Percentiles rank a stretch among this genome's conserved stretches.
Conservation (phyloP, 2,329 filamentous ascomycete genomes). For the Fusarium sp. region DNA sequence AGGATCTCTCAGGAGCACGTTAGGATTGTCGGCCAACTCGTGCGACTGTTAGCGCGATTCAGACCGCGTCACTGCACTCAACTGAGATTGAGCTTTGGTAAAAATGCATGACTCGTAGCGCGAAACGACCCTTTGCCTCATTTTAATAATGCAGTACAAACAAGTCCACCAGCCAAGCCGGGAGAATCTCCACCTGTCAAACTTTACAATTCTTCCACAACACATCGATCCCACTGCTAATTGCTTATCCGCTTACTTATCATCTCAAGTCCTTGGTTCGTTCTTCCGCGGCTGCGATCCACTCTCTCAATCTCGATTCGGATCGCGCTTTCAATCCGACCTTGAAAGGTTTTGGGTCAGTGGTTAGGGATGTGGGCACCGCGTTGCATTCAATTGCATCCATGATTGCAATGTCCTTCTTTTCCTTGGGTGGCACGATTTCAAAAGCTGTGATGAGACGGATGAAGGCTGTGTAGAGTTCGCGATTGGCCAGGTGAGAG, state of each 20-base stretch:
- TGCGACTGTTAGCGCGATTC: neutral
- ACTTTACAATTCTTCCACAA: constrained; percentile 18
- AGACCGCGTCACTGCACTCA: constrained; percentile 5
- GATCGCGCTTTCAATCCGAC: constrained; percentile 56
- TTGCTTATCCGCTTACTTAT: constrained; percentile 1
- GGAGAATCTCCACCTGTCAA: constrained; percentile 20
- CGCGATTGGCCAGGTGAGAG: constrained; percentile 70
- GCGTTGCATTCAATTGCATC: constrained; percentile 67
- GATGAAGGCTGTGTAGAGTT: constrained; percentile 70
- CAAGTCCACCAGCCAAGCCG: neutral
- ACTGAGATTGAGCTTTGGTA: neutral
- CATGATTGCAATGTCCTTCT: constrained; percentile 62
- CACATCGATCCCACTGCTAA: constrained; percentile 9
- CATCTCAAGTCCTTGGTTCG: constrained; percentile 56
- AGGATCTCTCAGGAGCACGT: neutral
- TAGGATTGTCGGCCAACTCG: neutral
- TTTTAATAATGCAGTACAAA: constrained; percentile 11
- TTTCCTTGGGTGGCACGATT: constrained; percentile 60
- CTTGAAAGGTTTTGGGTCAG: constrained; percentile 72
- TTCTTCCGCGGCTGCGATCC: constrained; percentile 65
- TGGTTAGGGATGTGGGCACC: constrained; percentile 67
- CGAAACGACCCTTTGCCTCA: constrained; percentile 24
- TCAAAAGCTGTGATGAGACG: constrained; percentile 69
- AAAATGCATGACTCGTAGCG: constrained; percentile 7
- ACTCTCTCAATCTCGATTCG: constrained; percentile 57